A percentile compares a stretch with the other conserved stretches of the same genome.
phyloP scores from a whole-genome alignment of 257 asterid species.

The Striga asiatica region DNA sequence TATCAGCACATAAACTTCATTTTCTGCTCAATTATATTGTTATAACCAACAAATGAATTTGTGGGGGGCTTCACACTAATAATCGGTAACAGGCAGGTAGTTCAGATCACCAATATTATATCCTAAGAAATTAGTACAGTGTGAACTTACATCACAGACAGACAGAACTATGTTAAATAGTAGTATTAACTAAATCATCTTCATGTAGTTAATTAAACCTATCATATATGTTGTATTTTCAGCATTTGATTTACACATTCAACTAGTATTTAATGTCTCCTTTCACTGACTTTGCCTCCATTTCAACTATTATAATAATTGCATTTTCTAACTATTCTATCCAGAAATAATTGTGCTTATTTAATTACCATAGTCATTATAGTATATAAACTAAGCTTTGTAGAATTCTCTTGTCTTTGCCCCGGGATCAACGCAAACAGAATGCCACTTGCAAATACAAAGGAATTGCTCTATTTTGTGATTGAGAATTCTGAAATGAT shows the following conservation, averaged over 20 bases:
- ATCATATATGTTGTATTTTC: background rate
- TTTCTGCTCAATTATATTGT: background rate
- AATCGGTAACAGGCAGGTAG: background rate
- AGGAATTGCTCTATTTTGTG: too few species aligned
- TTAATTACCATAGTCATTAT: too few species aligned
- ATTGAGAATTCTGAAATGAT: too few species aligned
- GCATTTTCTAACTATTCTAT: too few species aligned
- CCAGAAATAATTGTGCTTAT: too few species aligned
- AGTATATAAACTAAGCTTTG: too few species aligned
- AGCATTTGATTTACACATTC: constrained; percentile 2
- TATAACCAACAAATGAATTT: background rate
- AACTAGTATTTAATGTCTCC: too few species aligned
- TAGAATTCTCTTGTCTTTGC: too few species aligned
- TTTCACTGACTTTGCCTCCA: too few species aligned
- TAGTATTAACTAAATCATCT: background rate
- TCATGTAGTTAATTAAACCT: background rate
- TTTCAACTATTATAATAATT: too few species aligned
- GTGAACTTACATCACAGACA: constrained; percentile 1
- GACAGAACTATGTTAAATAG: background rate
- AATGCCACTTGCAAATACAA: too few species aligned
- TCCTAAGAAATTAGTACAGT: background rate
- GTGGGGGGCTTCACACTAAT: background rate
- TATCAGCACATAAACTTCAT: background rate
- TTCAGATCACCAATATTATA: constrained; percentile 1
- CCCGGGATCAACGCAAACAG: too few species aligned